Percentiles rank a stretch among this genome's conserved stretches.
Conservation (phyloP, 176 grass and related monocot genomes). For the Puya raimondii region DNA sequence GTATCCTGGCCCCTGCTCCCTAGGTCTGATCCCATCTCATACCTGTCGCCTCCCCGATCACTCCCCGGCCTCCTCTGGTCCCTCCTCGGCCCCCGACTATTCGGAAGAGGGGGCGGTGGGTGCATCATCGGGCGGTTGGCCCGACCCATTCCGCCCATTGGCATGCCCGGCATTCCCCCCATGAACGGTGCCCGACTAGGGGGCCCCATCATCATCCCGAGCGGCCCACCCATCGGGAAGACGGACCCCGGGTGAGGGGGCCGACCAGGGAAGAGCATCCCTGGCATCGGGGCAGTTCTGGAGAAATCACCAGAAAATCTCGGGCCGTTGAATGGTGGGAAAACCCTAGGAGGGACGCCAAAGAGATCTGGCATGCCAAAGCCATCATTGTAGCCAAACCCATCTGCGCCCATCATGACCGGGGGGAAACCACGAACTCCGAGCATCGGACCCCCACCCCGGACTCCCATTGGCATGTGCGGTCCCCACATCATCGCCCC, state of each 20-base stretch:
- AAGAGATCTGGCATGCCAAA: constrained; percentile 77
- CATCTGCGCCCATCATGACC: constrained; percentile 64
- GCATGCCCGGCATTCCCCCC: constrained; percentile 79
- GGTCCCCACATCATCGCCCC: constrained; percentile 68
- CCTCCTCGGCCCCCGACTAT: constrained; percentile 35
- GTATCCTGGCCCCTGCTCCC: constrained; percentile 51
- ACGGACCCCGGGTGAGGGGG: constrained; percentile 40
- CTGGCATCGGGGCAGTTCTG: constrained; percentile 49
- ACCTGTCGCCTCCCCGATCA: constrained; percentile 34
- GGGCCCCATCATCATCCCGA: constrained; percentile 86
- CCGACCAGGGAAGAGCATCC: constrained; percentile 72
- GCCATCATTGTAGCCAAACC: constrained; percentile 57
- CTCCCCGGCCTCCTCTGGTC: constrained; percentile 54
- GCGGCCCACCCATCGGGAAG: constrained; percentile 47
- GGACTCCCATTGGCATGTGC: constrained; percentile 55
- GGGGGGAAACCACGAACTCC: constrained; percentile 68
- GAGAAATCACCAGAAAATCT: constrained; percentile 65
- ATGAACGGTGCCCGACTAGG: constrained; percentile 58
- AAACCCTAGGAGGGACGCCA: constrained; percentile 50
- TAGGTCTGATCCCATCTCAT: constrained; percentile 53
- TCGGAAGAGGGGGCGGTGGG: constrained; percentile 29
- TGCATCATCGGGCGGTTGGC: constrained; percentile 70
- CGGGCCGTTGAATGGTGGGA: constrained; percentile 69
- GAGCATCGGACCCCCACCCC: constrained; percentile 42
- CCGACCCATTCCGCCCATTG: constrained; percentile 52